Conservation (phyloP, 2,329 filamentous ascomycete species). For the Bipolaris cookei region DNA sequence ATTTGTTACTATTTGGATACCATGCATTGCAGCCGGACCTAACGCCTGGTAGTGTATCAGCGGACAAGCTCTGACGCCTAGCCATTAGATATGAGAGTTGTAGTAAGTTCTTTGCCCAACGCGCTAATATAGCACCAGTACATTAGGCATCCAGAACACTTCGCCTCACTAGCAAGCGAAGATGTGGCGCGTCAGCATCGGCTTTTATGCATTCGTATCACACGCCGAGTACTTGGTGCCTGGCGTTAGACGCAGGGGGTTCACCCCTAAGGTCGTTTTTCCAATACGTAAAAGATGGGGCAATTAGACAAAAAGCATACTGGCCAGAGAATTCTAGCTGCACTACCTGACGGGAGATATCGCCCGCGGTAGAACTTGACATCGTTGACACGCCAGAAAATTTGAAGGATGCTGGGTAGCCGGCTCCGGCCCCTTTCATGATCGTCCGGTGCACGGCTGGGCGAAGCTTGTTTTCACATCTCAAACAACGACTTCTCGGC, state of each 20-base stretch:
- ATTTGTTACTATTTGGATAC: not conserved
- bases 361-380: not conserved
- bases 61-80: not conserved
- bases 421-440: slow-evolving; percentile 6
- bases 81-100: not conserved
- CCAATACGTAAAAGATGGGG: not conserved
- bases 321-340: not conserved
- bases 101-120: not conserved
- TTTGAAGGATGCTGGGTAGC: not conserved
- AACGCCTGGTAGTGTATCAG: not conserved
- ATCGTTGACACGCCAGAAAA: no score
- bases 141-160: not conserved
- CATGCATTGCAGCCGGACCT: not conserved
- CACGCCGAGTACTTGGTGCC: not conserved
- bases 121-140: not conserved
- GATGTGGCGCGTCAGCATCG: not conserved
- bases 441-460: not conserved
- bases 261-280: not conserved
- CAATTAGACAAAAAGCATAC: not conserved
- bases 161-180: not conserved
- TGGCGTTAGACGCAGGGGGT: not conserved
- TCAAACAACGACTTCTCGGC: not conserved
- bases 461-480: slow-evolving; percentile 7
- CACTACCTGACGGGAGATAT: no score
- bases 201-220: not conserved